Conservation (phyloP, 2,329 filamentous ascomycete species). For the Pseudogymnoascus sp. region DNA sequence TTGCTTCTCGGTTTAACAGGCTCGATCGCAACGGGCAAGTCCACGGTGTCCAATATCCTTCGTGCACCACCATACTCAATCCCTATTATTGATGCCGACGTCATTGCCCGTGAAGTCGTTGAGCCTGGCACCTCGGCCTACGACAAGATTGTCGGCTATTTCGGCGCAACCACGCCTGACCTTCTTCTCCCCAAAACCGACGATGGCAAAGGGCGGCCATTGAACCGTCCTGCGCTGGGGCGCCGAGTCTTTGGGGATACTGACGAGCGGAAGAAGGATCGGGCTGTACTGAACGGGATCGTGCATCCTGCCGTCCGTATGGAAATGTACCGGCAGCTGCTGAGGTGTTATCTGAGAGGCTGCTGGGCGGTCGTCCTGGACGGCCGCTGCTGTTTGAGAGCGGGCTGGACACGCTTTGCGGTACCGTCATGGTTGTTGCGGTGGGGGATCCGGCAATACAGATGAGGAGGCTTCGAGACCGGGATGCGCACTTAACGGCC, state of each 20-base stretch:
- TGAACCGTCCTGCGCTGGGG: slow-evolving; percentile 83
- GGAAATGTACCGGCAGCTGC: slow-evolving; percentile 71
- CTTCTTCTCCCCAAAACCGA: slow-evolving; percentile 60
- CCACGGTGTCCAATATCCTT: slow-evolving; percentile 82
- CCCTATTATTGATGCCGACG: slow-evolving; percentile 88
- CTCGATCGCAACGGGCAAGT: slow-evolving; percentile 97
- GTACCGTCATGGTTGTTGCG: slow-evolving; percentile 78
- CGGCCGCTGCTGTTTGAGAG: slow-evolving; percentile 83
- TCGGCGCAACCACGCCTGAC: slow-evolving; percentile 76
- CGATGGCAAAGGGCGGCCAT: slow-evolving; percentile 58
- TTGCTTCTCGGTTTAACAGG: slow-evolving; percentile 85
- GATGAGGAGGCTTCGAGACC: slow-evolving; percentile 66
- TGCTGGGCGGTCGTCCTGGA: slow-evolving; percentile 88
- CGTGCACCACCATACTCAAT: slow-evolving; percentile 74
- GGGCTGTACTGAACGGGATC: slow-evolving; percentile 76
- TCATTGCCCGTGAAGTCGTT: slow-evolving; percentile 87
- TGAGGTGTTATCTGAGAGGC: slow-evolving; percentile 67
- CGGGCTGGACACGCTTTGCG: slow-evolving; percentile 77
- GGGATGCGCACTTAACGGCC: slow-evolving; percentile 71
- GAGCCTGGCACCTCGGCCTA: slow-evolving; percentile 86
- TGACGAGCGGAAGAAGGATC: slow-evolving; percentile 62
- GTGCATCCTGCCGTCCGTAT: slow-evolving; percentile 84
- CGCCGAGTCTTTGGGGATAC: slow-evolving; percentile 77
- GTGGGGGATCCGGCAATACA: slow-evolving; percentile 75
- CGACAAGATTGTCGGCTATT: slow-evolving; percentile 72